Base-by-base conservation (phyloP, 805 yeast species). In the Metschnikowia henanensis region DNA sequence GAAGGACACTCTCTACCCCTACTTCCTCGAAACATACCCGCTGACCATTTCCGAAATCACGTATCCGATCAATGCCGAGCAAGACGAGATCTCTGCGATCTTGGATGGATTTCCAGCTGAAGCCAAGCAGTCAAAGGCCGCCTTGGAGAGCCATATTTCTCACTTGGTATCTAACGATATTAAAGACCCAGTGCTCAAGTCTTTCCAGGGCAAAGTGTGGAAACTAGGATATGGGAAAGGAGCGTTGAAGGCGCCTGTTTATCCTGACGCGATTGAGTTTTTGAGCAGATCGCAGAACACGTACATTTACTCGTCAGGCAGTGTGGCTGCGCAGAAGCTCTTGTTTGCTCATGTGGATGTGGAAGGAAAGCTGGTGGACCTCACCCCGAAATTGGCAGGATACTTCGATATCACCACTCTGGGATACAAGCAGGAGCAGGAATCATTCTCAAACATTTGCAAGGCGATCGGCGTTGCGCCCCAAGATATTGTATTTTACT, bases 271-370 rank as follows among this genome's bases (percentile, higher is more conserved):
- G 0, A 72, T 87, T 35, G 65, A 65, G 0, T 75, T 77, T 34
- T 77, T 90, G 40, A 52, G 69, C 38, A 43, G 55, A 3, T 50
- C 55, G 1, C 42, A 51, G 12, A 65, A 66, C 2, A 66, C 88
- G 0, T 86, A 74, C 58, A 88, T 91, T 16, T 91, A 91, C 65
- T 89, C 97, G 0, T 86, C 95, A 21, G 98, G 98, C 0, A 83
- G 94, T 33, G 80, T 91, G 19, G 77, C 81, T 46, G 97, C 97
- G 0, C 98, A 91, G 56, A 84, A 83, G 55, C 66, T 91, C 47
- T 65, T 91, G 45, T 88, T 91, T 58, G 74, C 73, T 0, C 77
- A 86, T 59, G 91, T 86, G 8, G 66, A 66, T 40, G 44, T 50
- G 25, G 41, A 38, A 10, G 64, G 66, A 4, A 63, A 64, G 8